Base-by-base conservation (phyloP, 2,329 filamentous ascomycete genomes). In the Teratosphaeriaceae sp. region DNA sequence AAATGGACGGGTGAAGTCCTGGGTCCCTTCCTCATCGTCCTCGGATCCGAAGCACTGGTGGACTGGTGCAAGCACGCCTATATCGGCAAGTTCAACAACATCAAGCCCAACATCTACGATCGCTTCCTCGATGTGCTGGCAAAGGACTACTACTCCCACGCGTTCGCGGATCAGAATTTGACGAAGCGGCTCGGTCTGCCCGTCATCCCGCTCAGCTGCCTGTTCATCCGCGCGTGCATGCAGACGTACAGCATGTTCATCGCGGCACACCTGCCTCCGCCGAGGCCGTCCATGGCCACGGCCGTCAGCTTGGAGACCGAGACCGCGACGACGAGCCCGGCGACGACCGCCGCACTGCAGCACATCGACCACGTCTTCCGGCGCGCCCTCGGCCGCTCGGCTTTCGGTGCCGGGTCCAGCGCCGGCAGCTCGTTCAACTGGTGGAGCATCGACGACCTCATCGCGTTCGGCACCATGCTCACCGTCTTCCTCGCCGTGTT, bases 201-300 rank as follows among this genome's bases (percentile, higher is more conserved):
- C 0, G 83, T 97, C 22, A 85, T 98, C 36, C 92, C 92, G 0
- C 74, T 98, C 0, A 90, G 89, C 1, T 97, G 89, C 55, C 80
- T 98, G 37, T 96, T 98, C 65, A 92, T 98, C 63, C 82, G 94
- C 33, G 88, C 94, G 36, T 89, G 87, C 1, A 77, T 97, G 33
- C 92, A 98, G 63, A 96, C 90, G 5, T 98, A 97, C 65, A 85
- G 96, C 66, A 97, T 97, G 90, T 94, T 97, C 59, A 76, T 97
- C 12, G 86, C 89, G 2, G 89, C 87, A 0, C 83, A 94, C 56
- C 74, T 96, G 24, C 84, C 88, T 0, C 77, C 84, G 7, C 85
- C 87, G 0, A 72, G 87, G 0, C 71, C 81, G 20, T 80, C 81
- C 3, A 71, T 79, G 21, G 76, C 83, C 37, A 82, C 84, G 15